Conservation (phyloP, 2,329 filamentous ascomycete species). For the Colletotrichum cuscutae region DNA sequence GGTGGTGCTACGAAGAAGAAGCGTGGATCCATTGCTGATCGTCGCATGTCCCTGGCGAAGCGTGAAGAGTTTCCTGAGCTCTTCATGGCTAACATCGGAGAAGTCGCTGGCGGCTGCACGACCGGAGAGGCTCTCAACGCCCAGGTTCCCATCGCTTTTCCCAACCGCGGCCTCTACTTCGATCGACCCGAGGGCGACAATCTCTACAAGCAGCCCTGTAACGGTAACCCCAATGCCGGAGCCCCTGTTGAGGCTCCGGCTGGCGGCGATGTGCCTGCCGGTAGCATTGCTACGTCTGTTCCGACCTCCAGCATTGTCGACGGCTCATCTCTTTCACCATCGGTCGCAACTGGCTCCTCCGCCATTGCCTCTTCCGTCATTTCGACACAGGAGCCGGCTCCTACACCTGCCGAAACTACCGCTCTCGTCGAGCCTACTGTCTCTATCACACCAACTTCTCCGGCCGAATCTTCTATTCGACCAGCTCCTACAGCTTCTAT, state of each 20-base stretch:
- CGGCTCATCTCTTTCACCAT: neutral
- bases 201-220: constrained; percentile 22
- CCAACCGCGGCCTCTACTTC: neutral
- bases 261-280: neutral
- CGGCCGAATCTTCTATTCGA: neutral
- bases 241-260: neutral
- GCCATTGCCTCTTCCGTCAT: neutral
- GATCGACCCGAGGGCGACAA: constrained; percentile 25
- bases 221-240: constrained; percentile 17
- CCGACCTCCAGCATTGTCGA: neutral
- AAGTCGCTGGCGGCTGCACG: constrained; percentile 18
- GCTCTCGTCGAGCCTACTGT: neutral
- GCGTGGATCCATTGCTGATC: neutral
- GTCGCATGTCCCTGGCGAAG: neutral
- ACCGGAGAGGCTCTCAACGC: constrained; percentile 23
- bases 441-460: neutral
- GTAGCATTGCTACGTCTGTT: neutral
- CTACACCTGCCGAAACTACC: neutral
- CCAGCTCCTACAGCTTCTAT: neutral
- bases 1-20: neutral
- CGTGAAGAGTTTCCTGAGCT: constrained; percentile 17
- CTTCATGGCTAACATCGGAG: constrained; percentile 30
- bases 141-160: constrained; percentile 12
- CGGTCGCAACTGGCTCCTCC: neutral
- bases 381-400: neutral